phyloP scores from a whole-genome alignment of 2,329 filamentous ascomycete genomes.

The Sporothrix brasiliensis region DNA sequence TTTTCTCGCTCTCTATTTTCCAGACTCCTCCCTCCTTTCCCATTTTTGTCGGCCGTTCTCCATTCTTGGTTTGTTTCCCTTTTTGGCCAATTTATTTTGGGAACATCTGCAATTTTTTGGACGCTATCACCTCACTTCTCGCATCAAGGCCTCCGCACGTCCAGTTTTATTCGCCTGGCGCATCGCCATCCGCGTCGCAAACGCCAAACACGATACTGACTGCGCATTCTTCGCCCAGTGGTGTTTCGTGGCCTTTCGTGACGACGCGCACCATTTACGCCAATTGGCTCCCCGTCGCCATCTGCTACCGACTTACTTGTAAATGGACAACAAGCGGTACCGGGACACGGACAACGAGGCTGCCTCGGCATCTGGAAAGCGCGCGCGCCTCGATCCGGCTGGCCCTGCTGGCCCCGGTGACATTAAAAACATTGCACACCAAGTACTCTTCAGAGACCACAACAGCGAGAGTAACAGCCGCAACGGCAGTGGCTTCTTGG shows the following conservation, averaged over 20 bases:
- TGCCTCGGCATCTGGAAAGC: slow-evolving; percentile 31
- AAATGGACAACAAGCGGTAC: slow-evolving; percentile 35
- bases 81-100: neutral
- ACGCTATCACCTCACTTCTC: neutral
- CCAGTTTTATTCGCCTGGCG: neutral
- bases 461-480: neutral
- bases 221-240: neutral
- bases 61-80: neutral
- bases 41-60: neutral
- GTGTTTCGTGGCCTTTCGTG: neutral
- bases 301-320: neutral
- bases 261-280: neutral
- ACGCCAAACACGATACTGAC: neutral
- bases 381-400: slow-evolving; percentile 28
- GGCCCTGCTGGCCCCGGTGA: slow-evolving; percentile 3
- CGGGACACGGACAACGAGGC: slow-evolving; percentile 33
- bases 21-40: neutral
- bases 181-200: slow-evolving; percentile 16
- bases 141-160: neutral
- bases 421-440: slow-evolving; percentile 25
- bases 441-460: neutral
- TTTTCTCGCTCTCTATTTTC: neutral
- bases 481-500: slow-evolving; percentile 4
- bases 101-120: slow-evolving; percentile 7
- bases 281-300: neutral